Evolutionary conservation across 805 yeast species (phyloP).

Genomic region (Suhomyces sp.): DNA sequence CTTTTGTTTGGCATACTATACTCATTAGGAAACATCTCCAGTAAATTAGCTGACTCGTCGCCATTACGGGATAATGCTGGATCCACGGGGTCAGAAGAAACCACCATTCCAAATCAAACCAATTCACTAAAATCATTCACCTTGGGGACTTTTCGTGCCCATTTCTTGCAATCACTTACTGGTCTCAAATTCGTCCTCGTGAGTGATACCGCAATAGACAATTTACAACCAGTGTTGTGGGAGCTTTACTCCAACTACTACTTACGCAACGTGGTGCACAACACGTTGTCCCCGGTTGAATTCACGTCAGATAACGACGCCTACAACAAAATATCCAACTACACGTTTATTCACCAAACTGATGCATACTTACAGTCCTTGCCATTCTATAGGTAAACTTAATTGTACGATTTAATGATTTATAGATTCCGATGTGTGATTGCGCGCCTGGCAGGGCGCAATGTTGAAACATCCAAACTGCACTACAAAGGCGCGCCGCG

Average conservation of each 20-base stretch:
- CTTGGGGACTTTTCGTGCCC: constrained; percentile 78
- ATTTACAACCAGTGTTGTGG: constrained; percentile 52
- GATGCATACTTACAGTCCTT: constrained; percentile 44
- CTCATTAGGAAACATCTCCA: constrained; percentile 72
- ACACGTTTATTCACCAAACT: constrained; percentile 51
- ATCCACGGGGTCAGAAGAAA: constrained; percentile 9
- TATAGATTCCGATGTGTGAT: neutral
- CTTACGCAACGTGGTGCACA: constrained; percentile 59
- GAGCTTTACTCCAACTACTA: constrained; percentile 60
- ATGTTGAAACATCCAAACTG: neutral
- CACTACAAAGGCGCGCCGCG: neutral
- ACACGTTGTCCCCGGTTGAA: constrained; percentile 53
- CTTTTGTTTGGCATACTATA: constrained; percentile 81
- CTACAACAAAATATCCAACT: constrained; percentile 47
- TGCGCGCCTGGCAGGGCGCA: neutral
- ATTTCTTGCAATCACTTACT: constrained; percentile 74
- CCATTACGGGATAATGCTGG: constrained; percentile 14
- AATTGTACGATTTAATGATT: neutral
- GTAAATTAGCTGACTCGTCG: constrained; percentile 41
- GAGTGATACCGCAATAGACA: constrained; percentile 60
- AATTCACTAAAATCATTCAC: constrained; percentile 51
- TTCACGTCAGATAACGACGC: constrained; percentile 40
- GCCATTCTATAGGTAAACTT: constrained; percentile 15
- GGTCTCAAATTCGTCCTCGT: constrained; percentile 73
- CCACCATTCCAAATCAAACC: neutral